Evolutionary conservation across 2,329 filamentous ascomycete species (phyloP), one percentile per base, ranked within the genome.

Genomic region (Venturia asperata): DNA sequence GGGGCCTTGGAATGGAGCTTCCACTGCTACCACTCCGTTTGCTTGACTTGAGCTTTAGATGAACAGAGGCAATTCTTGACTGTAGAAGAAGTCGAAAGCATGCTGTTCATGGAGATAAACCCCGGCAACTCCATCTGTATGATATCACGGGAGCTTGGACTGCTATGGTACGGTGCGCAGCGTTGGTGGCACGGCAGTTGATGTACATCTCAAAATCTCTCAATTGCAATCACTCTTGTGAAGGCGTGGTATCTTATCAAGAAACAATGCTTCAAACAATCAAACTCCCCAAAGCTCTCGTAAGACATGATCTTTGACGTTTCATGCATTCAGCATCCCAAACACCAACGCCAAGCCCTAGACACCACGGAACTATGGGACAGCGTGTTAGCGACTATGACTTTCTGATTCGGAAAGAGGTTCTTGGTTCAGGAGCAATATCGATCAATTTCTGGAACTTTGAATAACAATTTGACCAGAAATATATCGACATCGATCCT

Each of bases 351-450:
- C 17, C 30, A 39, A n/a, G 27, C n/a, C 27, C 11, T 45, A 61
- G 27, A 61, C 15, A 61, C 60, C 60, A 45, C 60, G 60, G 60
- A 61, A 61, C 60, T 61, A 61, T 24, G n/a, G n/a, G 24, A 10
- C 17, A 45, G 43, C 10, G 9, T 21, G 60, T 61, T 61, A 61
- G 60, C 60, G 17, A 37, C n/a, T 60, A 19, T 17, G 9, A 1
- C 11, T 27, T 13, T 27, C 4, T 5, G 15, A 52, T 9, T 24
- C 19, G 39, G 15, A 11, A 11, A 41, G 9, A 41, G 2, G 2
- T 41, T 9, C 45, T 11, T 21, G 10, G 21, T 21, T 49, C n/a
- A 10, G 21, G n/a, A 49, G 21, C n/a, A 21, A 49, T 24, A 10
- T 11, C n/a, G n/a, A 41, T 60, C 15, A 37, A 60, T 41, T 34